Base-by-base conservation (phyloP, 495 filamentous ascomycete genomes). In the Penicillium waksmanii region DNA sequence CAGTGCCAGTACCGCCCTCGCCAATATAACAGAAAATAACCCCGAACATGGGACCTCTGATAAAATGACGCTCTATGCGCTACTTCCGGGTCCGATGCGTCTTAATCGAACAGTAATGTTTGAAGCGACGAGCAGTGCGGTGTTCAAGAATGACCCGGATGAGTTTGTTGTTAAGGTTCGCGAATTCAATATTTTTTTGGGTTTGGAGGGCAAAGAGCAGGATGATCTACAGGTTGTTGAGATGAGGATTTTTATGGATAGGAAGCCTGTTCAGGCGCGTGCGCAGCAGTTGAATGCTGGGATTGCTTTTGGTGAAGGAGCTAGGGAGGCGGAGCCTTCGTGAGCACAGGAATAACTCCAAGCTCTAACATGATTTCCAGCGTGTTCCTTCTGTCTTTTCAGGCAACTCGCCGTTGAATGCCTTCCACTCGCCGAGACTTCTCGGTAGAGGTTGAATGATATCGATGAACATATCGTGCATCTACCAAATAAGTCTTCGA, bases 81-180 rank as follows among this genome's bases (percentile, higher is more conserved):
- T 48, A 8, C 48, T 60, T 2, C 53, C 33, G 4, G 60, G 62
- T 21, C 38, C 27, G 1, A 50, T 56, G 9, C 56, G 19, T 25
- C 52, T 68, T 25, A 66, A 61, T 27, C 55, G 65, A 10, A 70
- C 69, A 0, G 67, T 70, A 1, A 68, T 70, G 65, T 70, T 64
- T 35, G 65, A 68, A 25, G 60, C 67, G 1, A 72, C 61, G 3
- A 66, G 57, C 0, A 53, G 55, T 21, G 65, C 69, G 1, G 51
- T 61, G 0, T 66, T 70, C 52, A 58, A 57, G 35, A 31, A 60
- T 17, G 69, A 72, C 31, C 65, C 63, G 18, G 67, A 70, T 5
- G 53, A 66, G 31, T 65, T 72, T 33, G 38, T 51, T 1, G 49
- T 68, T 1, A 64, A 60, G 25, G n/a, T 66, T 0, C 46, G 58